Base-by-base conservation (phyloP, 2,329 filamentous ascomycete genomes). In the Aspergillus clavatus region DNA sequence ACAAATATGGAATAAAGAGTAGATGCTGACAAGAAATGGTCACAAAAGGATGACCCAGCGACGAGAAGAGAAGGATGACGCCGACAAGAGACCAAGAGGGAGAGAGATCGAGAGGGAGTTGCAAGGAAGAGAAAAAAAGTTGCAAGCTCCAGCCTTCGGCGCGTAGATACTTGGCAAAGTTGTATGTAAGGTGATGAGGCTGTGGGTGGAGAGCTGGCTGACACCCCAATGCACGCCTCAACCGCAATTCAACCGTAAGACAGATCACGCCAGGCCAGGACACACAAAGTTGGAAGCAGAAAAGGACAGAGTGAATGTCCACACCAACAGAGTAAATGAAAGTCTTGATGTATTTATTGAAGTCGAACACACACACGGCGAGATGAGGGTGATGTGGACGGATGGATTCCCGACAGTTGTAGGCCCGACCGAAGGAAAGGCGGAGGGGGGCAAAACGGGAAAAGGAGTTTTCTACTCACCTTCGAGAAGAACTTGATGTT, bases 371-470 rank as follows among this genome's bases (percentile, higher is more conserved):
- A n/a, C n/a, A n/a, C n/a, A n/a, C n/a, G n/a, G n/a, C n/a, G n/a
- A 46, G 52, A 48, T 54, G 50, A 50, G 43, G 43, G 55, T 55
- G 52, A 59, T 56, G 55, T 56, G 52, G 53, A 52, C 45, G 40
- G 41, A 39, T 50, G 50, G 44, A 33, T 42, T 31, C 36, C 47
- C 38, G 49, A 54, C 46, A 42, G 48, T 44, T 37, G 8, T 47
- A 42, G 44, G 42, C 42, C 47, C 50, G 53, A 54, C 47, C 50
- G 52, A 45, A 41, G 48, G 54, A 51, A 54, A 56, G 52, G 55
- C 48, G 53, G 55, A 51, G 52, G 51, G 42, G 38, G 48, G 45
- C 42, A 42, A 48, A 47, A 45, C 48, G 49, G 48, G 51, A 44
- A 42, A 42, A 33, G 16, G 24, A 40, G 38, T 14, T 12, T 8